Evolutionary conservation across 176 grass and related monocot species (phyloP).

Genomic region (Ananas comosus): DNA sequence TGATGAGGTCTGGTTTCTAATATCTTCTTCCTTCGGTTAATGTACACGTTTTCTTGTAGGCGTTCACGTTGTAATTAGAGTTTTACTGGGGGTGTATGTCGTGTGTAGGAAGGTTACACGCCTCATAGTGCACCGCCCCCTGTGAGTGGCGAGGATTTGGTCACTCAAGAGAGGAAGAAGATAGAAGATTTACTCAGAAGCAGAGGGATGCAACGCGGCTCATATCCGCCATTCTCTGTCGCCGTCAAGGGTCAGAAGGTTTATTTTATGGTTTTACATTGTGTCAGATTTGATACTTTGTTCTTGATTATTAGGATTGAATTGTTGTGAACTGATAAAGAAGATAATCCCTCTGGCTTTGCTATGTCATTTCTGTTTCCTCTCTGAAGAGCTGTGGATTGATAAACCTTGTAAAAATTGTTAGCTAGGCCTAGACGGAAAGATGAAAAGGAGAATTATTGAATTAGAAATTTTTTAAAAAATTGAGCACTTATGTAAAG

Average conservation of each 20-base stretch:
- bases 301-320: neutral
- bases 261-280: neutral
- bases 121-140: slow-evolving; percentile 7
- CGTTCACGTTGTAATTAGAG: neutral
- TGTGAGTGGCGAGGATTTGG: slow-evolving; percentile 32
- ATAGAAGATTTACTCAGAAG: slow-evolving; percentile 45
- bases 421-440: too few relatives aligned
- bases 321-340: slow-evolving; percentile 11
- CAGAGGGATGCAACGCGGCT: slow-evolving; percentile 42
- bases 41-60: neutral
- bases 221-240: slow-evolving; percentile 62
- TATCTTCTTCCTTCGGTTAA: neutral
- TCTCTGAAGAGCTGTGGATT: too few relatives aligned
- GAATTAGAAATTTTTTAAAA: too few relatives aligned
- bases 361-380: too few relatives aligned
- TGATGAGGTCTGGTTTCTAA: slow-evolving; percentile 20
- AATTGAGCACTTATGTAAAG: too few relatives aligned
- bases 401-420: too few relatives aligned
- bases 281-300: neutral
- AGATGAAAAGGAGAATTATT: too few relatives aligned
- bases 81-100: neutral
- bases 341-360: neutral
- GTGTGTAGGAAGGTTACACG: neutral
- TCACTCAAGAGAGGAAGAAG: slow-evolving; percentile 51
- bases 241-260: slow-evolving; percentile 54